phyloP scores from a whole-genome alignment of 1,139 yeast genomes.

The Scheffersomyces cryptocercus region DNA sequence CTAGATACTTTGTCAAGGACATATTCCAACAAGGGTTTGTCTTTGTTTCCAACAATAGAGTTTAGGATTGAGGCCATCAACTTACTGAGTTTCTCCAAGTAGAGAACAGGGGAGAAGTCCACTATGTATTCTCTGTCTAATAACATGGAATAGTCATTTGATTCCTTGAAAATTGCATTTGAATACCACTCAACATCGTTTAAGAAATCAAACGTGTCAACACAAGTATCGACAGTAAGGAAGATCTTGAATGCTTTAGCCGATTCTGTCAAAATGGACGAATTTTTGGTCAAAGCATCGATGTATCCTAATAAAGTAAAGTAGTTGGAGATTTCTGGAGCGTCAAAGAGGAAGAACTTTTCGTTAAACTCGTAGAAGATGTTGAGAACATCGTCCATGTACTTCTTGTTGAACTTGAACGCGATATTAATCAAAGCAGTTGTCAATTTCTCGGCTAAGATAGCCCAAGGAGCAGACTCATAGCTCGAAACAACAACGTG shows the following conservation, averaged over 20 bases:
- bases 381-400: constrained; percentile 28
- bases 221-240: constrained; percentile 34
- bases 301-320: constrained; percentile 49
- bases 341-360: constrained; percentile 23
- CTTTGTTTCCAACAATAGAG: constrained; percentile 26
- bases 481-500: constrained; percentile 22
- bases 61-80: constrained; percentile 36
- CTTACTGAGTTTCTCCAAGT: constrained; percentile 44
- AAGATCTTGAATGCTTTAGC: constrained; percentile 34
- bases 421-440: constrained; percentile 40
- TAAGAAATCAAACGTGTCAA: constrained; percentile 44
- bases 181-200: constrained; percentile 39
- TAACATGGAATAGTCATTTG: constrained; percentile 22
- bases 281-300: constrained; percentile 39
- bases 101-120: constrained; percentile 45
- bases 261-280: constrained; percentile 32
- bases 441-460: constrained; percentile 37
- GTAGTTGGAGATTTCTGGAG: constrained; percentile 34
- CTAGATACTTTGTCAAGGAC: constrained; percentile 28
- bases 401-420: constrained; percentile 26
- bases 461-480: constrained; percentile 39
- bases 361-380: constrained; percentile 32
- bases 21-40: constrained; percentile 29
- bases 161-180: constrained; percentile 23
- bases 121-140: constrained; percentile 32